Evolutionary conservation across 768 basidiomycete genomes (phyloP).

Genomic region (Candolleomyces eurysporus): DNA sequence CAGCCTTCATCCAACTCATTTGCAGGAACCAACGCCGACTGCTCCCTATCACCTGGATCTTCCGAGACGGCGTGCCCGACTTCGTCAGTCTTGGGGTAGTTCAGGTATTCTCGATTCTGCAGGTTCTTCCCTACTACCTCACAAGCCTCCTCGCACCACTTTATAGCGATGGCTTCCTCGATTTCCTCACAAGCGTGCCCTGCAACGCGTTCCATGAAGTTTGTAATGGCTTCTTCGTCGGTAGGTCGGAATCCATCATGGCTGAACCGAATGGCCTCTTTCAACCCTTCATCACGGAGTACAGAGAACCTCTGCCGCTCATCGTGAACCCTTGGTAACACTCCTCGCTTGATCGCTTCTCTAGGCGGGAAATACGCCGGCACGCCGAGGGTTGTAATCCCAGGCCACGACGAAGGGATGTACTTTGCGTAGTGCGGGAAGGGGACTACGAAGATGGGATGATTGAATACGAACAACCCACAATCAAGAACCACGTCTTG

Average conservation of each 20-base stretch:
- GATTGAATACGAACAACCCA: conserved; percentile 4
- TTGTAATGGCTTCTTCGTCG: conserved; percentile 1
- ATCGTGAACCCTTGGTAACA: not conserved
- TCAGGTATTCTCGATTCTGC: conserved; percentile 9
- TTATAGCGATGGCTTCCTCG: not conserved
- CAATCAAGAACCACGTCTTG: conserved; percentile 40
- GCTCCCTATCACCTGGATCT: conserved; percentile 24
- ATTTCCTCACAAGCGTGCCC: not conserved
- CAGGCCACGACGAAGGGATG: not conserved
- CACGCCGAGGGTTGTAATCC: not conserved
- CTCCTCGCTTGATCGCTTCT: not conserved
- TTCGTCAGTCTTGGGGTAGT: conserved; percentile 17
- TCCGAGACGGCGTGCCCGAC: conserved; percentile 18
- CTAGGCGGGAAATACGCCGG: not conserved
- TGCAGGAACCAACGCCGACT: not conserved
- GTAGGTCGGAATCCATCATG: not conserved
- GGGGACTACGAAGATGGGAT: conserved; percentile 1
- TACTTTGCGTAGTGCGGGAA: not conserved
- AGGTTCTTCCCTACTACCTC: conserved; percentile 10
- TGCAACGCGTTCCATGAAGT: conserved; percentile 9
- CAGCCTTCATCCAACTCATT: conserved; percentile 15
- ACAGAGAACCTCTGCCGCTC: conserved; percentile 14
- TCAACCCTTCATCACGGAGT: conserved; percentile 6
- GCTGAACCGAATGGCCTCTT: conserved; percentile 2
- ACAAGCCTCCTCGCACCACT: conserved; percentile 6